These are phyloP conservation scores for Debaryomyces robertsiae DNA, from an alignment of 1,139 yeast genomes.

Conservation along the genomic window DNA sequence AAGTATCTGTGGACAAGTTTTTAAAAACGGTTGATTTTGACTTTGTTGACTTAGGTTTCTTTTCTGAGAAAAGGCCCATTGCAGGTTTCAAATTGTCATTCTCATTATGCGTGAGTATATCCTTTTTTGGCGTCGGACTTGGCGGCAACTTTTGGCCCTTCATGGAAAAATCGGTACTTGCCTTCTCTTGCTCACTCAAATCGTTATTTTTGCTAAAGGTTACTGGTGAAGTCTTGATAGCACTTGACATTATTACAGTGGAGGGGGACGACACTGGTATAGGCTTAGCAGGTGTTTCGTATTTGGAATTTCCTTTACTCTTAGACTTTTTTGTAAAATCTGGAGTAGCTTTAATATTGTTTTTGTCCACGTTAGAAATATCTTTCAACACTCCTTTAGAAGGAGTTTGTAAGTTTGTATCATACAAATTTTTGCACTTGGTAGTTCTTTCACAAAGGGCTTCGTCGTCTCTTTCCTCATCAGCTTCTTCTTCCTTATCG, in stretches of 20 bases:
- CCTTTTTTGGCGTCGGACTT: slow-evolving; percentile 47
- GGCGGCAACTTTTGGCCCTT: slow-evolving; percentile 26
- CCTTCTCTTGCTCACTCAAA: slow-evolving; percentile 8
- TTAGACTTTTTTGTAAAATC: slow-evolving; percentile 8
- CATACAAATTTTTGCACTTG: slow-evolving; percentile 13
- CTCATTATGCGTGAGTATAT: slow-evolving; percentile 13
- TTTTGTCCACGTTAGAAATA: slow-evolving; percentile 25
- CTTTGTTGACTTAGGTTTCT: slow-evolving; percentile 17
- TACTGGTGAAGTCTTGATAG: slow-evolving; percentile 17
- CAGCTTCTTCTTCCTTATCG: slow-evolving; percentile 18
- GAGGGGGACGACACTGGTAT: slow-evolving; percentile 34
- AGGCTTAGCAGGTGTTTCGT: slow-evolving; percentile 30
- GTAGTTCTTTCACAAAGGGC: slow-evolving; percentile 13
- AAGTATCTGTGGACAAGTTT: slow-evolving; percentile 13
- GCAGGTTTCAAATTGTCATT: slow-evolving; percentile 32
- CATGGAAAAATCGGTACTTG: slow-evolving; percentile 4
- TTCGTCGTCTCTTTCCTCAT: slow-evolving; percentile 16
- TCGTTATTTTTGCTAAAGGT: slow-evolving; percentile 6
- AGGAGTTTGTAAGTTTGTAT: slow-evolving; percentile 31
- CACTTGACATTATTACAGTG: slow-evolving; percentile 34
- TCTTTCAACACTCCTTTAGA: slow-evolving; percentile 33
- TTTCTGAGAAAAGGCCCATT: slow-evolving; percentile 49
- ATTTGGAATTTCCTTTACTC: slow-evolving; percentile 8
- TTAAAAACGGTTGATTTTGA: slow-evolving; percentile 17
- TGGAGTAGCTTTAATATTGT: slow-evolving; percentile 12